Evolutionary conservation across 2,329 filamentous ascomycete genomes (phyloP).

Genomic region (Colletotrichum incanum): DNA sequence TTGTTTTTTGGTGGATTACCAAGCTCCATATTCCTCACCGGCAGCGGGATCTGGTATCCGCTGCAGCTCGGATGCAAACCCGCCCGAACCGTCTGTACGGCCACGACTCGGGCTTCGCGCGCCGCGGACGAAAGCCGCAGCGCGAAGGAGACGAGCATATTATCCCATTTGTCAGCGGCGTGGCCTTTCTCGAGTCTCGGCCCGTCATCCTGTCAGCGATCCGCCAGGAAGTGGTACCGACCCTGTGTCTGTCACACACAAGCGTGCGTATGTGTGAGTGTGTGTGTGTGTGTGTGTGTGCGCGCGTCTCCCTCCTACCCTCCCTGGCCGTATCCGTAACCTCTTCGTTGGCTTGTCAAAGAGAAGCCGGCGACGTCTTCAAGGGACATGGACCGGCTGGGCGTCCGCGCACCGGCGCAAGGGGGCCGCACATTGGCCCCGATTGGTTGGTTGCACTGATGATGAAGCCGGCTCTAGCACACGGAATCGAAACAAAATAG

Average conservation of each 20-base stretch:
- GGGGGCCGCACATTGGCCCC: not conserved
- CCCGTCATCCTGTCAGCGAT: not conserved
- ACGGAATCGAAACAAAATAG: not conserved
- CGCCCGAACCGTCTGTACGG: slow-evolving; percentile 10
- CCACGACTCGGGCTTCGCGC: slow-evolving; percentile 7
- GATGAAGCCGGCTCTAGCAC: not conserved
- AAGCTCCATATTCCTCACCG: too few species aligned
- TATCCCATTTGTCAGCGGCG: slow-evolving; percentile 36
- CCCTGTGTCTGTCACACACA: not conserved
- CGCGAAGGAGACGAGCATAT: not conserved
- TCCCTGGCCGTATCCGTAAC: not conserved
- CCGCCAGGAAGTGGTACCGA: not conserved
- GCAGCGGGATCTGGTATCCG: not conserved
- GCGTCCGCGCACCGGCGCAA: not conserved
- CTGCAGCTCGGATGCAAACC: slow-evolving; percentile 25
- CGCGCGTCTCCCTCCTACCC: not conserved
- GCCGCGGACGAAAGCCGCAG: not conserved
- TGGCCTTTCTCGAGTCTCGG: not conserved
- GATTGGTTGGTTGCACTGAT: not conserved
- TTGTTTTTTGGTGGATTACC: not conserved
- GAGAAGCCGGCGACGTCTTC: not conserved
- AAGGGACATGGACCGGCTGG: not conserved
- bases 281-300: not conserved
- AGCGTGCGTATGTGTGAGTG: not conserved
- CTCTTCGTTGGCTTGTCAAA: not conserved